Percentiles rank a stretch among this genome's conserved stretches.
Evolutionary conservation across 768 basidiomycete species (phyloP).

Genomic region (Termitomyces sp.): DNA sequence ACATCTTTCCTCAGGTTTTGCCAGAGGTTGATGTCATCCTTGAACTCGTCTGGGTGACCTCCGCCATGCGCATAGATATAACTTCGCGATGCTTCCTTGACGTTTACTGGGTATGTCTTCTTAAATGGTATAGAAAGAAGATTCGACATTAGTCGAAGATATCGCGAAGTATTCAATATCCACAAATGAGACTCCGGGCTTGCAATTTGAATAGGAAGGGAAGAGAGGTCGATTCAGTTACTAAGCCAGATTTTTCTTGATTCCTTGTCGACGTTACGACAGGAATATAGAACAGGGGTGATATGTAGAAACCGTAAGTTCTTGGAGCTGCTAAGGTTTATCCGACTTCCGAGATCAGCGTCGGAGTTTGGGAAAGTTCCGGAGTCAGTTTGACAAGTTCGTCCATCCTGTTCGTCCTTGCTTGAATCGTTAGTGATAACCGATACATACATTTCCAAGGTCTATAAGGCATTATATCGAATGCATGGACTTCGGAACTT

Average conservation of each 20-base stretch:
- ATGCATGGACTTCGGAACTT: neutral
- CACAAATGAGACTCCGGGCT: neutral
- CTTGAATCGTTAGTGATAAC: no score
- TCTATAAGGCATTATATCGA: neutral
- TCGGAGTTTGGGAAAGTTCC: neutral
- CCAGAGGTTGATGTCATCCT: constrained; percentile 71
- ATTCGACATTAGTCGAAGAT: constrained; percentile 57
- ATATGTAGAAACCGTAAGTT: neutral
- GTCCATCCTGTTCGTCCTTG: neutral
- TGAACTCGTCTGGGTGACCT: constrained; percentile 83
- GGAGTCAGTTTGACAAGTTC: neutral
- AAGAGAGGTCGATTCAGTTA: neutral
- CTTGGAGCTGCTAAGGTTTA: neutral
- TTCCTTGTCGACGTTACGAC: neutral
- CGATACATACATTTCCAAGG: no score
- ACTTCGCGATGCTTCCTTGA: constrained; percentile 51
- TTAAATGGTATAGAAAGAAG: constrained; percentile 75
- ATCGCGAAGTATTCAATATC: neutral
- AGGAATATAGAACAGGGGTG: neutral
- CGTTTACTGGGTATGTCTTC: constrained; percentile 51
- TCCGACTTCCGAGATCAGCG: neutral
- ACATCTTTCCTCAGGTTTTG: constrained; percentile 58
- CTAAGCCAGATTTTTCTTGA: neutral
- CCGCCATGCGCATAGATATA: constrained; percentile 70
- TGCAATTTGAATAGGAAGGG: neutral